A percentile compares a stretch with the other conserved stretches of the same genome.
Conservation (phyloP, 2,329 filamentous ascomycete species). For the Nemania bipapillata region DNA sequence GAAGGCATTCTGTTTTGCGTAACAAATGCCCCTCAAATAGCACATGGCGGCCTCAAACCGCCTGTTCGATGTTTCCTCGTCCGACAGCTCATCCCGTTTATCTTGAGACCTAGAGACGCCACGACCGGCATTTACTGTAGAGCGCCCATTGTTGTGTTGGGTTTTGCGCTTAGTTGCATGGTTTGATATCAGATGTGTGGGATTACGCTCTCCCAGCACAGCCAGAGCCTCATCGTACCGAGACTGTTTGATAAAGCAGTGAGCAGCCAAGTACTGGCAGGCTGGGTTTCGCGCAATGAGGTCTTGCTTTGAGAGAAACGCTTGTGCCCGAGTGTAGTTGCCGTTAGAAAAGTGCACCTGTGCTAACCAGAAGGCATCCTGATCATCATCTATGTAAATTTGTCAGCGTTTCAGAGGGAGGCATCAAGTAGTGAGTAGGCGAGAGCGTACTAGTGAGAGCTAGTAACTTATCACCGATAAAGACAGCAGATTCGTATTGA, state of each 20-base stretch:
- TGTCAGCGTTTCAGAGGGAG: conserved; percentile 30
- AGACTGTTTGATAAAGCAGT: conserved; percentile 92
- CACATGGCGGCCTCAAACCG: conserved; percentile 98
- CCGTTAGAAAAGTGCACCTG: conserved; percentile 96
- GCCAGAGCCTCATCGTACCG: conserved; percentile 88
- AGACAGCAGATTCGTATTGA: conserved; percentile 95
- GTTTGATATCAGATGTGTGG: conserved; percentile 83
- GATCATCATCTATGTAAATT: conserved; percentile 76
- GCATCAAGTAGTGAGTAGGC: neutral
- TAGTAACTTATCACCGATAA: conserved; percentile 95
- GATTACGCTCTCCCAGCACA: conserved; percentile 90
- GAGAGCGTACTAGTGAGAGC: conserved; percentile 85
- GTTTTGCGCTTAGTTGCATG: conserved; percentile 74
- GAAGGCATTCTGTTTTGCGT: conserved; percentile 96
- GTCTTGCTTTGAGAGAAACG: conserved; percentile 85
- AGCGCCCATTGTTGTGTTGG: conserved; percentile 63
- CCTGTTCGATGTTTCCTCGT: conserved; percentile 78
- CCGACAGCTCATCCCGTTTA: conserved; percentile 52
- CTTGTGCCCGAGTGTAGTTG: conserved; percentile 91
- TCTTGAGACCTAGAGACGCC: conserved; percentile 42
- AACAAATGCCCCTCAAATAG: conserved; percentile 91
- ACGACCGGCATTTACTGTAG: conserved; percentile 40
- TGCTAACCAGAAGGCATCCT: conserved; percentile 97
- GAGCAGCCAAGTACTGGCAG: conserved; percentile 90
- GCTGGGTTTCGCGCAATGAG: conserved; percentile 83